Evolutionary conservation across 495 filamentous ascomycete genomes (phyloP), one percentile per base, ranked within the genome.

Genomic region (Pseudomonodictys pantanalensis): DNA sequence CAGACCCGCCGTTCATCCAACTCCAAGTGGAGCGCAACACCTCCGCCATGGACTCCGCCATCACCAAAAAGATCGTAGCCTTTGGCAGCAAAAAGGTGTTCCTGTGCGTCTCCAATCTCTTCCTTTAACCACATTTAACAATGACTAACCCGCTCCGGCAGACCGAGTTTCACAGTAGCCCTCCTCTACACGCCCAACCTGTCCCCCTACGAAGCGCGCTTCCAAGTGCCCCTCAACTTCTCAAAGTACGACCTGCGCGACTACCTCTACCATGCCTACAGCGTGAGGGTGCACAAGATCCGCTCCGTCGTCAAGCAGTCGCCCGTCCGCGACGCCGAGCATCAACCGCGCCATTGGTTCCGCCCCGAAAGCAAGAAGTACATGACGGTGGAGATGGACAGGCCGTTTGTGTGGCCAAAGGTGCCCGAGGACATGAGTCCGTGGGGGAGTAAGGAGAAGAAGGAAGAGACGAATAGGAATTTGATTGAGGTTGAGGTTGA

Each of bases 241-340:
- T 91, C 88, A 81, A 96, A 97, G 75, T 83, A 95, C 64, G 91
- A 96, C 73, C 72, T 96, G 24, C 86, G 88, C 70, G 90, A 95
- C 78, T 97, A 95, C 76, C 85, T 97, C 45, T 81, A 82, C 66
- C 78, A 90, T 68, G 79, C 73, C 18, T 96, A 97, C 74, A 77
- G 79, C 46, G 83, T 93, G 52, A 72, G 79, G 45, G 81, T 83
- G 32, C 69, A 82, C n/a, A 74, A 72, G 32, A 81, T 97, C 56
- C 86, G 91, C 26, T 90, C 87, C 58, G 95, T 84, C 67, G 78
- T 97, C 71, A 81, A 89, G 71, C 83, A 88, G 69, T 78, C 81
- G 65, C 81, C 79, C 46, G 77, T 89, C 26, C 72, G 72, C 50
- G 79, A 75, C 48, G 76, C 75, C 46, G 79, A 77, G 59, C 68